Base-by-base conservation (phyloP, 495 filamentous ascomycete species). In the Penicillium arizonense region DNA sequence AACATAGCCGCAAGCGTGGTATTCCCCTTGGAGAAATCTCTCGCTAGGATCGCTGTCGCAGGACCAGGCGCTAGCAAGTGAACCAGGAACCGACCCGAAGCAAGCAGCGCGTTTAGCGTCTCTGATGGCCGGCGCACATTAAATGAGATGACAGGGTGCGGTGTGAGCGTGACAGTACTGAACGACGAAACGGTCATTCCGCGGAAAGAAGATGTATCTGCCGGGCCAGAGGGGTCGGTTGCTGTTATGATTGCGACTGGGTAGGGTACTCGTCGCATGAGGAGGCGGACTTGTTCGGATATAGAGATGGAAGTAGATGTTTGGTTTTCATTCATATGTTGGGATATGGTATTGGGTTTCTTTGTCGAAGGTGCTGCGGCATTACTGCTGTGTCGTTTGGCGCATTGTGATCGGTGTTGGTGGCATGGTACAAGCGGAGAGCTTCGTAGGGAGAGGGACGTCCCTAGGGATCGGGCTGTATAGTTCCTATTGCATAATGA, bases 151-250 rank as follows among this genome's bases (percentile, higher is more conserved):
- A 87, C 75, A 0, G 90, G 89, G 4, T 71, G 58, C 0, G 89
- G 89, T 11, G 61, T 51, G 1, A 94, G 74, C 0, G 85, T 80
- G 21, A 96, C 79, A 0, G 88, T 89, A 16, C 81, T 91, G 73
- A 96, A 87, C 11, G 88, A 91, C 16, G 90, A 95, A 57, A 93
- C 84, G 21, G 89, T 91, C 76, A 94, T 87, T 46, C 82, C 90
- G 21, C 78, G 75, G 47, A 71, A 67, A 30, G 65, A 61, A 12
- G 57, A 56, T 44, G 60, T 54, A 26, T 65, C 51, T 37, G 54
- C 24, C 14, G 47, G 45, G 18, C 58, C 61, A 44, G 50, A 42
- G 35, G 65, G 55, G 7, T 69, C 67, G 46, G 68, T 72, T 53
- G 67, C 56, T 30, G 86, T 91, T 59, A 89, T 81, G 63, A 91